Evolutionary conservation across 345 rosid species (phyloP).

Genomic region (Eucalyptus dawsonii): DNA sequence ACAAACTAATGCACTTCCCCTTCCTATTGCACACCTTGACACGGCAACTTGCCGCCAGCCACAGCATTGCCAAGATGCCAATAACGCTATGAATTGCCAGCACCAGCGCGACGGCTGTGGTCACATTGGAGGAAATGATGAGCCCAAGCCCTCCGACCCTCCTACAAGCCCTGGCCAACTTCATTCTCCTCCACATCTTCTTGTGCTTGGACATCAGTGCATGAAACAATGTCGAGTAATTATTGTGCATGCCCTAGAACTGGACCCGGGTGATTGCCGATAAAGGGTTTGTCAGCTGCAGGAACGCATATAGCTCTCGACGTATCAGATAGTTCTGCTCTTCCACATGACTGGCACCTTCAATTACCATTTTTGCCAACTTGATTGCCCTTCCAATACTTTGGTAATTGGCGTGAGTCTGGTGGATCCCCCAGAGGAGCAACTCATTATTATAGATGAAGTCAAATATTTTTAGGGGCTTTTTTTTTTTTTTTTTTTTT

Average conservation of each 20-base stretch:
- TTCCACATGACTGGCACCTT: neutral
- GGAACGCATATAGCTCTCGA: conserved; percentile 36
- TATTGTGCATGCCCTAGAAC: conserved; percentile 20
- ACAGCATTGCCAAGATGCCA: conserved; percentile 57
- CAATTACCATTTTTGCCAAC: conserved; percentile 10
- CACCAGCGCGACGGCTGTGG: conserved; percentile 27
- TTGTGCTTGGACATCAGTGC: conserved; percentile 29
- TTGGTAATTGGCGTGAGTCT: conserved; percentile 24
- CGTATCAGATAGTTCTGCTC: conserved; percentile 2
- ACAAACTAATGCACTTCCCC: neutral
- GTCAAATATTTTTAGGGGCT: too few relatives aligned
- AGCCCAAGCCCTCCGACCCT: conserved; percentile 28
- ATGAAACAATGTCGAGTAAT: conserved; percentile 22
- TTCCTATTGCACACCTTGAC: neutral
- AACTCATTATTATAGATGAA: conserved; percentile 5
- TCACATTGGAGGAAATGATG: conserved; percentile 22
- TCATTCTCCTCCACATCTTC: conserved; percentile 32
- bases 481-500: too few relatives aligned
- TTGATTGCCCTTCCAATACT: conserved; percentile 36
- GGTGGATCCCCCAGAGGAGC: conserved; percentile 43
- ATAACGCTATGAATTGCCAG: conserved; percentile 49
- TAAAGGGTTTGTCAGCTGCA: conserved; percentile 42
- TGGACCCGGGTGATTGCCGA: conserved; percentile 10
- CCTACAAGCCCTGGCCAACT: conserved; percentile 14
- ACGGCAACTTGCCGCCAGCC: conserved; percentile 1